Evolutionary conservation across 163 green algal species (phyloP).

Genomic region (Chlorella variabilis): DNA sequence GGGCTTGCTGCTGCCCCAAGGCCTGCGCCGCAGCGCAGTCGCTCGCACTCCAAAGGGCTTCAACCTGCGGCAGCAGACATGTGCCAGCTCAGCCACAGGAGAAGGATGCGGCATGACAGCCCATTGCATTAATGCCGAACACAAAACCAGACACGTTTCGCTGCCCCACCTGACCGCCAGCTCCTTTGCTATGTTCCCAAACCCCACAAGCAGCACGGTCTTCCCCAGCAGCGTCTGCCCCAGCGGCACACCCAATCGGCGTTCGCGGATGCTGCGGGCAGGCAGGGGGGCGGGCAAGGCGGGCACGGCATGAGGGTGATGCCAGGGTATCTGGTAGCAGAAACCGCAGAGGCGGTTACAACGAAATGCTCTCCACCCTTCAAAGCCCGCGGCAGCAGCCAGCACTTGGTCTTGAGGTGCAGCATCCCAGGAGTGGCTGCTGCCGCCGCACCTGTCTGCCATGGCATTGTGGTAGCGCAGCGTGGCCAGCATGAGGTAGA

Average conservation of each 20-base stretch:
- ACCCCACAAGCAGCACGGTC: slow-evolving; percentile 64
- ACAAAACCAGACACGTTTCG: no score
- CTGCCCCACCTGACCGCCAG: slow-evolving; percentile 54
- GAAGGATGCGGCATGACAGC: neutral
- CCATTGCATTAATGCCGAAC: no score
- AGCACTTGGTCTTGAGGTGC: no score
- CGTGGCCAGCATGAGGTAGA: slow-evolving; percentile 70
- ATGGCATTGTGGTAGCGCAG: slow-evolving; percentile 58
- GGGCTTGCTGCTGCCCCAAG: slow-evolving; percentile 24
- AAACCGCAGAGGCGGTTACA: no score
- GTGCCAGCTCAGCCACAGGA: neutral
- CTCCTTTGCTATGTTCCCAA: slow-evolving; percentile 69
- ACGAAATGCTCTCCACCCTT: no score
- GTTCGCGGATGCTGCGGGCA: slow-evolving; percentile 36
- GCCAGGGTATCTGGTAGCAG: no score
- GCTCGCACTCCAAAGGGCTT: slow-evolving; percentile 42
- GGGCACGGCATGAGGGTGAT: neutral
- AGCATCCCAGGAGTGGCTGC: no score
- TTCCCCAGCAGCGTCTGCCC: slow-evolving; percentile 62
- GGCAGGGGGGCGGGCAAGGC: neutral
- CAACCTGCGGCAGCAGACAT: slow-evolving; percentile 31
- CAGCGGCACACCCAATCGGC: slow-evolving; percentile 57
- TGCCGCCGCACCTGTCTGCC: slow-evolving; percentile 32
- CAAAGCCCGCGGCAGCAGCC: no score
- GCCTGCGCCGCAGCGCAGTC: slow-evolving; percentile 24